Conservation (phyloP, 805 yeast species). For the Pichia gijzeniarum region DNA sequence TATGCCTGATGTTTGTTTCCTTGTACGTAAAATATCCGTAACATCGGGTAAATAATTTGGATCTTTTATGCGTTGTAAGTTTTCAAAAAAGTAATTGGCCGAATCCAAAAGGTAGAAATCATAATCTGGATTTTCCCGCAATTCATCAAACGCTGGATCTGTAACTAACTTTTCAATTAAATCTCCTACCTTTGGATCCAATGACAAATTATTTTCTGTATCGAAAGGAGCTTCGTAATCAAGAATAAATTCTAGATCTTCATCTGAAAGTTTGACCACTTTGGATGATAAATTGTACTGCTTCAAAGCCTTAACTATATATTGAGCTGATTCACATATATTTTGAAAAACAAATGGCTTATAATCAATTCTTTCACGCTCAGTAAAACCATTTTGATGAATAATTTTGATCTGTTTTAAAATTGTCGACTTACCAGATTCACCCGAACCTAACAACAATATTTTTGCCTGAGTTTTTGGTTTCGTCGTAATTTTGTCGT, state of each 20-base stretch:
- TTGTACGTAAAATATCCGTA: slow-evolving; percentile 75
- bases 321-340: slow-evolving; percentile 68
- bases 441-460: slow-evolving; percentile 81
- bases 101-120: slow-evolving; percentile 83
- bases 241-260: slow-evolving; percentile 39
- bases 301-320: slow-evolving; percentile 58
- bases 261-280: slow-evolving; percentile 28
- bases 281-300: slow-evolving; percentile 38
- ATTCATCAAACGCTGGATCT: slow-evolving; percentile 49
- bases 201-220: slow-evolving; percentile 39
- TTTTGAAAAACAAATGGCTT: slow-evolving; percentile 76
- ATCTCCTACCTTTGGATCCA: slow-evolving; percentile 44
- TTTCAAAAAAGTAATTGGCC: slow-evolving; percentile 68
- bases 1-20: slow-evolving; percentile 90
- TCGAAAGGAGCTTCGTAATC: slow-evolving; percentile 47
- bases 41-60: slow-evolving; percentile 64
- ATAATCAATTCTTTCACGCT: slow-evolving; percentile 67
- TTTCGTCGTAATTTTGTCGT: not conserved
- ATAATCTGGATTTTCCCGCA: slow-evolving; percentile 54
- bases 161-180: slow-evolving; percentile 48
- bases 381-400: slow-evolving; percentile 63
- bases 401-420: slow-evolving; percentile 77
- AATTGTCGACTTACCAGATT: slow-evolving; percentile 74
- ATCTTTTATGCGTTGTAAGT: slow-evolving; percentile 53
- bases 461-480: slow-evolving; percentile 55